Base-by-base conservation (phyloP, 1,284 basidiomycete species). In the Butyriboletus appendiculatus region DNA sequence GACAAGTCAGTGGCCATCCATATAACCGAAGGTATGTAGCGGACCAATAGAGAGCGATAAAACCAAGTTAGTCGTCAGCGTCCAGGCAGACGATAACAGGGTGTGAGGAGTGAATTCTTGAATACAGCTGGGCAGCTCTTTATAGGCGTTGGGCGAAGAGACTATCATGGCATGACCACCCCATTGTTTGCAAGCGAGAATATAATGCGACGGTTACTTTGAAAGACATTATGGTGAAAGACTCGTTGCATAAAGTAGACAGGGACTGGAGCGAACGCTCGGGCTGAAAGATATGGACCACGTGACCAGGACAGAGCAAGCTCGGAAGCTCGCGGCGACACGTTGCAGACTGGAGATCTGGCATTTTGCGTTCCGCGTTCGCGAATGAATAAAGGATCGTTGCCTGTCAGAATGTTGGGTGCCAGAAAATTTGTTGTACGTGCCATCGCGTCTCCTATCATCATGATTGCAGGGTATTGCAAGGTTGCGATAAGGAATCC, bases 221-320 rank as follows among this genome's bases (percentile, higher is more conserved):
- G 54, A 58, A 57, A 57, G 55, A 38, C 18, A 45, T 53, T 12
- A 32, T 15, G 38, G 58, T 60, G 61, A 70, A 69, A 59, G 58
- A 56, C 18, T 16, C 26, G 32, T 45, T 20, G 24, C 48, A 64
- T 41, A 65, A 61, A 53, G 61, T 48, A 52, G 57, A 59, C 50
- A 58, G 58, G 52, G 46, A 53, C 42, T 39, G 37, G 39, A 14
- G 26, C 8, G 20, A 37, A 32, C 24, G 18, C 32, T 33, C 42
- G 6, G 34, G 33, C 37, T 26, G 33, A 53, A 47, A 52, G 43
- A 28, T 18, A 43, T 43, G 30, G 12, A 35, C 55, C 71, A 69
- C 64, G 63, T 73, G 73, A 67, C 44, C 32, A 53, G 59, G 55
- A 74, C 68, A 74, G 60, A 69, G 68, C 65, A 75, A 72, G 47